These are phyloP conservation scores for Alternaria gansuensis DNA, from an alignment of 2,329 filamentous ascomycete genomes.

Conservation along the genomic window DNA sequence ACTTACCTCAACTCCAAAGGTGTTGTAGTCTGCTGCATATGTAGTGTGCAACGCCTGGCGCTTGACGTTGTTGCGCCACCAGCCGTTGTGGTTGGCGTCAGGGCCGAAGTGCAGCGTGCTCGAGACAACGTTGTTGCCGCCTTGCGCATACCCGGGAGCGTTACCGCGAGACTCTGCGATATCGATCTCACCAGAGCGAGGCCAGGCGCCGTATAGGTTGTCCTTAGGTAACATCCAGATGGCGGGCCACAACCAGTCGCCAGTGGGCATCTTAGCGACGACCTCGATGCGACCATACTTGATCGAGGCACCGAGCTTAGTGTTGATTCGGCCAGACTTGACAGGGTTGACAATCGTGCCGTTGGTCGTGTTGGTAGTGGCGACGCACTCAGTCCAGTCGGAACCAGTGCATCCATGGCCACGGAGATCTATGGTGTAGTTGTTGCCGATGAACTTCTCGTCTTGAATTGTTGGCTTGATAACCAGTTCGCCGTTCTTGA, in stretches of 20 bases:
- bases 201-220: slow-evolving; percentile 79
- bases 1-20: slow-evolving; percentile 73
- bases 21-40: slow-evolving; percentile 74
- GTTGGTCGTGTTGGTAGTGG: slow-evolving; percentile 78
- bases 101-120: slow-evolving; percentile 87
- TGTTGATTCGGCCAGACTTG: slow-evolving; percentile 80
- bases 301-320: slow-evolving; percentile 73
- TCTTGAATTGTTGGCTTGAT: slow-evolving; percentile 84
- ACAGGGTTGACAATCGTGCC: slow-evolving; percentile 79
- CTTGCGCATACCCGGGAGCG: slow-evolving; percentile 77
- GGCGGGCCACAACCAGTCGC: slow-evolving; percentile 92
- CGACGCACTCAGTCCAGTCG: slow-evolving; percentile 68
- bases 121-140: slow-evolving; percentile 82
- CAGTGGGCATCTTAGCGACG: slow-evolving; percentile 75
- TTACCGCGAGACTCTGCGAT: slow-evolving; percentile 84
- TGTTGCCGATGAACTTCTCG: slow-evolving; percentile 67
- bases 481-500: slow-evolving; percentile 72
- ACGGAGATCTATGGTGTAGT: slow-evolving; percentile 74
- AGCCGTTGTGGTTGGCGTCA: slow-evolving; percentile 74
- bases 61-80: slow-evolving; percentile 86
- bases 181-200: slow-evolving; percentile 82
- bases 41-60: slow-evolving; percentile 77
- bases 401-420: slow-evolving; percentile 73
- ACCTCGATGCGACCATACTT: slow-evolving; percentile 86
- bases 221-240: slow-evolving; percentile 87